A percentile compares a stretch with the other conserved stretches of the same genome.
Evolutionary conservation across 2,329 filamentous ascomycete species (phyloP).

Genomic region (Chrysosporium keratinophilum): DNA sequence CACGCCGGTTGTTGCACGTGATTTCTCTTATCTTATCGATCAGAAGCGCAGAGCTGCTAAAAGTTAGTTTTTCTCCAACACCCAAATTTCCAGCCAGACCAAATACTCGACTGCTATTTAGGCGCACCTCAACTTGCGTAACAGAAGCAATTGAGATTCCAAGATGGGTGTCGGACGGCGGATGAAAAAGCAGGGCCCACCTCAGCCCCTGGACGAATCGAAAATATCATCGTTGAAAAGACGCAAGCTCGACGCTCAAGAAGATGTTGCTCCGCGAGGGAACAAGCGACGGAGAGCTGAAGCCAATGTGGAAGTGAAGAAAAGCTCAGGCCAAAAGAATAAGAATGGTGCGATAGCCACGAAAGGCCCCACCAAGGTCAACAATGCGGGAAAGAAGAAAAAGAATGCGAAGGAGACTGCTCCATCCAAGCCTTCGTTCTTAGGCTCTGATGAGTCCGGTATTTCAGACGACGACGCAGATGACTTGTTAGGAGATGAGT

Average conservation of each 20-base stretch:
- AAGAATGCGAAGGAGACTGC: constrained; percentile 29
- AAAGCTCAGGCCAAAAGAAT: constrained; percentile 53
- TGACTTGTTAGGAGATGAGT: constrained; percentile 38
- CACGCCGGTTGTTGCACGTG: not conserved
- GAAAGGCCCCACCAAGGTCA: constrained; percentile 31
- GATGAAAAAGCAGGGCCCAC: constrained; percentile 91
- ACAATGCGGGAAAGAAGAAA: constrained; percentile 33
- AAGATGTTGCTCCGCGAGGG: constrained; percentile 31
- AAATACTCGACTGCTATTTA: not conserved
- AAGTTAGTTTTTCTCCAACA: constrained; percentile 5
- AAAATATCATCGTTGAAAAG: constrained; percentile 56
- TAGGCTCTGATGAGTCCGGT: constrained; percentile 25
- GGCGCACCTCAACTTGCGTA: not conserved
- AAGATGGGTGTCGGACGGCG: constrained; percentile 82
- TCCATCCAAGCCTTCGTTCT: constrained; percentile 26
- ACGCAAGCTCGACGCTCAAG: constrained; percentile 67
- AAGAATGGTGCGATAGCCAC: constrained; percentile 29
- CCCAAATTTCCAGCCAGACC: not conserved
- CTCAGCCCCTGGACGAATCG: constrained; percentile 66
- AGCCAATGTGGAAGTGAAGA: constrained; percentile 34
- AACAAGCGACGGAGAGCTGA: constrained; percentile 16
- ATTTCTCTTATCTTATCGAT: constrained; percentile 10
- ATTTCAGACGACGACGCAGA: constrained; percentile 28
- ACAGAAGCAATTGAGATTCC: constrained; percentile 5
- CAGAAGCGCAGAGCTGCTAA: not conserved